Percentiles rank a stretch among this genome's conserved stretches.
Evolutionary conservation across 148 eudicot genomes (phyloP).

Genomic region (Camellia granthamiana): DNA sequence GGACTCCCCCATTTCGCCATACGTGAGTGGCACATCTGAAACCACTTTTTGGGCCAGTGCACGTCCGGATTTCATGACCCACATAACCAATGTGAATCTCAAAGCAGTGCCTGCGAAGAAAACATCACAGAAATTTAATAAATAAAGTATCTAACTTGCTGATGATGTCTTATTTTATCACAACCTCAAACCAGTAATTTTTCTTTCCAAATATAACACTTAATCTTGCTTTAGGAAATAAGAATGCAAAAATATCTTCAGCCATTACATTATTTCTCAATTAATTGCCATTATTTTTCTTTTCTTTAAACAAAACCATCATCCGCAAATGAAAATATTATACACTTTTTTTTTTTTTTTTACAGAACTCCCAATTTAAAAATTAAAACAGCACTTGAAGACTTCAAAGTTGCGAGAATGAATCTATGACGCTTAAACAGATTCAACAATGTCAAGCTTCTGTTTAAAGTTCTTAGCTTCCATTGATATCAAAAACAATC

Average conservation of each 20-base stretch:
- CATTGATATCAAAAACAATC: neutral
- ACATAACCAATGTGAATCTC: slow-evolving; percentile 57
- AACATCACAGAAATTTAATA: neutral
- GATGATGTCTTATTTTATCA: neutral
- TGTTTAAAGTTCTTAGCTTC: neutral
- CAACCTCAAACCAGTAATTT: neutral
- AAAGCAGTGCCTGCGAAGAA: slow-evolving; percentile 44
- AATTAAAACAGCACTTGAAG: neutral
- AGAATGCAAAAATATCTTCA: neutral
- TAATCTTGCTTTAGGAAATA: neutral
- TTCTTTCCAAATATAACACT: neutral
- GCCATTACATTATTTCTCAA: neutral
- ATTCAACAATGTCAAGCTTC: neutral
- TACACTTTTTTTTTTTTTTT: neutral
- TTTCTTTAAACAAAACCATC: neutral
- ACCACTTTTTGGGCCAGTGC: slow-evolving; percentile 58
- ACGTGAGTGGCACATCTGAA: slow-evolving; percentile 49
- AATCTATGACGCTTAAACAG: neutral
- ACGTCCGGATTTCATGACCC: slow-evolving; percentile 66
- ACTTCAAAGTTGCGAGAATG: neutral
- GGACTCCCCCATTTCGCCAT: slow-evolving; percentile 44
- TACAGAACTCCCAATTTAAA: neutral
- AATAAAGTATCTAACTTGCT: neutral
- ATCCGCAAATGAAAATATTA: neutral
- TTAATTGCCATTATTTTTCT: neutral